Percentiles rank a stretch among this genome's conserved stretches.
These are phyloP conservation scores for Xanthoconium stramineum DNA, from an alignment of 768 basidiomycete species.

Conservation along the genomic window DNA sequence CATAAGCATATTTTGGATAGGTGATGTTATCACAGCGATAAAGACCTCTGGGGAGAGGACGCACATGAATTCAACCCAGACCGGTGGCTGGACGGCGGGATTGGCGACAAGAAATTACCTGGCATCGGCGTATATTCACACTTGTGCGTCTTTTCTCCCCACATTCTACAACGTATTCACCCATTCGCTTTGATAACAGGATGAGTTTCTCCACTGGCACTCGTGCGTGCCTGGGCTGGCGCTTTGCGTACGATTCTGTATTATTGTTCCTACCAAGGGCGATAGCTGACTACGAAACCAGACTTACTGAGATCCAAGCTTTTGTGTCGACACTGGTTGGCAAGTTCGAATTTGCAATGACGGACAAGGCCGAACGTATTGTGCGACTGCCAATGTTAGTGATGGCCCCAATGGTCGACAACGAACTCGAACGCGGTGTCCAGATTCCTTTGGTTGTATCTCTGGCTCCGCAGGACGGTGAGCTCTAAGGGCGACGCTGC, in stretches of 20 bases:
- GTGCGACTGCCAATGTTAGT: slow-evolving; percentile 28
- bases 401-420: slow-evolving; percentile 30
- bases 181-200: neutral
- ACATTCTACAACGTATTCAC: neutral
- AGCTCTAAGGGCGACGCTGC: too few species aligned
- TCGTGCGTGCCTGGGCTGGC: slow-evolving; percentile 26
- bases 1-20: neutral
- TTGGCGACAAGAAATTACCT: neutral
- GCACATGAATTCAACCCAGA: slow-evolving; percentile 21
- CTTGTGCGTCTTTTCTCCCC: neutral
- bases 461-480: slow-evolving; percentile 5
- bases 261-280: neutral
- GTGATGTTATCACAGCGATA: slow-evolving; percentile 4
- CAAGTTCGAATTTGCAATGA: slow-evolving; percentile 2
- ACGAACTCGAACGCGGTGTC: slow-evolving; percentile 27
- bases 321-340: slow-evolving; percentile 52
- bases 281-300: neutral
- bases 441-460: slow-evolving; percentile 28
- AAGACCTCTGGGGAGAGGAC: slow-evolving; percentile 26
- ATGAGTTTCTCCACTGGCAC: slow-evolving; percentile 17
- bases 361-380: slow-evolving; percentile 28
- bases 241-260: slow-evolving; percentile 22
- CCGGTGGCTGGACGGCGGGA: slow-evolving; percentile 4
- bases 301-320: slow-evolving; percentile 49
- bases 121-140: slow-evolving; percentile 15